Evolutionary conservation across 768 basidiomycete species (phyloP).

Genomic region (Phallus indusiatus): DNA sequence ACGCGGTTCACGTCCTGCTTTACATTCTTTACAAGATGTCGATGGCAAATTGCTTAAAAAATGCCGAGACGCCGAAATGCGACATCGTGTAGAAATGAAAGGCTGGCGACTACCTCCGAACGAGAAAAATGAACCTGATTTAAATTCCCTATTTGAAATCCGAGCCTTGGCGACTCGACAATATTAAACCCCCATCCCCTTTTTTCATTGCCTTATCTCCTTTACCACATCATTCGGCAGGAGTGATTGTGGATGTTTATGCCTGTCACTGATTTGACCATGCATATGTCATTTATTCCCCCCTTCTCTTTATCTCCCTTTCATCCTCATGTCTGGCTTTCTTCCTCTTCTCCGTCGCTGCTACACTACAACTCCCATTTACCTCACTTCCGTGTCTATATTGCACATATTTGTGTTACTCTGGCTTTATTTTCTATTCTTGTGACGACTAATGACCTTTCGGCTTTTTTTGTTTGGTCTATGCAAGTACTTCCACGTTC

Average conservation of each 20-base stretch:
- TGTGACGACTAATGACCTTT: constrained; percentile 3
- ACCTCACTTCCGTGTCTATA: neutral
- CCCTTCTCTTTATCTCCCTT: neutral
- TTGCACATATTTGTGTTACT: constrained; percentile 4
- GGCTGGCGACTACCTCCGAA: constrained; percentile 46
- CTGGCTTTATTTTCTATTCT: neutral
- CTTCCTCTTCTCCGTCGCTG: neutral
- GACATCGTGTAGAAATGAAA: constrained; percentile 77
- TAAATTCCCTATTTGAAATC: constrained; percentile 68
- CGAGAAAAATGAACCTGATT: constrained; percentile 36
- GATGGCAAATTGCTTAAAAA: constrained; percentile 64
- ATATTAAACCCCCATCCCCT: constrained; percentile 37
- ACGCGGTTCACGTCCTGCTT: constrained; percentile 58
- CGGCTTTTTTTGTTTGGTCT: constrained; percentile 1
- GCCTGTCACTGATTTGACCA: neutral
- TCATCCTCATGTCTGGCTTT: too few species aligned
- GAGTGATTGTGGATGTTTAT: neutral
- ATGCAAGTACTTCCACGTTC: neutral
- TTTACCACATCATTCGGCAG: neutral
- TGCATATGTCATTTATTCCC: neutral
- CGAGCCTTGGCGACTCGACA: constrained; percentile 78
- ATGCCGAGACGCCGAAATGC: constrained; percentile 69
- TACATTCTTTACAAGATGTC: constrained; percentile 65
- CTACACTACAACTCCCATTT: constrained; percentile 1
- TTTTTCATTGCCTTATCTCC: neutral